These are phyloP conservation scores for Podospora conica DNA, from an alignment of 495 filamentous ascomycete genomes.

Conservation along the genomic window DNA sequence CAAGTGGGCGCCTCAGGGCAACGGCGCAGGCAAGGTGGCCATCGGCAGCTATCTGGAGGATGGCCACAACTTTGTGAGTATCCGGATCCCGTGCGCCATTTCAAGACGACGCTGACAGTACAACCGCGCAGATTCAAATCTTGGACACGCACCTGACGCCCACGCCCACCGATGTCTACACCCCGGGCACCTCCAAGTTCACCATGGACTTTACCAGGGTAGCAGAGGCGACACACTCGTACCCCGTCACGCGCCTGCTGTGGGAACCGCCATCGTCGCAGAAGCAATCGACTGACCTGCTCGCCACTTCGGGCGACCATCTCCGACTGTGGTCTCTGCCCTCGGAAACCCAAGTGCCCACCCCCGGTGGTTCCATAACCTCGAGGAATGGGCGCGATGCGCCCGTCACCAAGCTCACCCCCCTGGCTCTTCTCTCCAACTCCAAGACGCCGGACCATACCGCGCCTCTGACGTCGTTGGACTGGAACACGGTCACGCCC, in stretches of 20 bases:
- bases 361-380: constrained; percentile 68
- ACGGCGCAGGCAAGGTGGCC: constrained; percentile 83
- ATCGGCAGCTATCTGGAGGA: constrained; percentile 96
- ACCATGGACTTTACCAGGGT: constrained; percentile 86
- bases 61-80: constrained; percentile 90
- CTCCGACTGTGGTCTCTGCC: constrained; percentile 87
- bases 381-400: constrained; percentile 56
- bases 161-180: constrained; percentile 66
- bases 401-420: constrained; percentile 79
- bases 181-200: constrained; percentile 61
- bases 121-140: constrained; percentile 77
- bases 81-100: neutral
- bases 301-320: constrained; percentile 96
- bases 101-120: neutral
- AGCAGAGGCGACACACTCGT: constrained; percentile 97
- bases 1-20: constrained; percentile 84
- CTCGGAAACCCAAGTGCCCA: constrained; percentile 43
- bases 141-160: constrained; percentile 73
- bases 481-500: constrained; percentile 96
- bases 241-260: constrained; percentile 89
- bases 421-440: constrained; percentile 88
- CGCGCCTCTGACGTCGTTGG: constrained; percentile 88
- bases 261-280: constrained; percentile 98
- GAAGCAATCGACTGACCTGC: constrained; percentile 91
- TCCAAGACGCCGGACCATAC: constrained; percentile 98